Conservation (phyloP, 139 green algal species). For the Micractinium conductrix region DNA sequence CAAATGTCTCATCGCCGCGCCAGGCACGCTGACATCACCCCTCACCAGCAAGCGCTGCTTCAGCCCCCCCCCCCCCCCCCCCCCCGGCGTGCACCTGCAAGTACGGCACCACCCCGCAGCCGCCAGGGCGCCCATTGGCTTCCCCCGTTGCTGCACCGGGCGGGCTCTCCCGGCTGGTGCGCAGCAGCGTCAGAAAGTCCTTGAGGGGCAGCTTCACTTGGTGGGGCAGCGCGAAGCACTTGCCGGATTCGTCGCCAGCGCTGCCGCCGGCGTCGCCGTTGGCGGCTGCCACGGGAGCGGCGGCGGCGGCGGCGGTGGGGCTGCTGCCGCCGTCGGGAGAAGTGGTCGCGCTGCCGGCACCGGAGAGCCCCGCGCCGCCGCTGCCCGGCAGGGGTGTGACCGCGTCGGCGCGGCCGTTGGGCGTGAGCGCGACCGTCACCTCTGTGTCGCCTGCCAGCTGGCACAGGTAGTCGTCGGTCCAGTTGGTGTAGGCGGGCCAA, state of each 20-base stretch:
- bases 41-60: no score
- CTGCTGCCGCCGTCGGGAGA: not conserved
- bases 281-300: not conserved
- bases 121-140: not conserved
- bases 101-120: not conserved
- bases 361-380: not conserved
- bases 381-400: constrained; percentile 17
- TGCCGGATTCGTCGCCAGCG: no score
- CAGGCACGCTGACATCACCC: no score
- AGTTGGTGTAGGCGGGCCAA: constrained; percentile 33
- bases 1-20: no score
- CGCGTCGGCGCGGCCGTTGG: constrained; percentile 46
- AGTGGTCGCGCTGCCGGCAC: not conserved
- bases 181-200: constrained; percentile 25
- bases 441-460: not conserved
- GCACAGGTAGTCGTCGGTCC: constrained; percentile 32
- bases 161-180: not conserved
- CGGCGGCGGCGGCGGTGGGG: not conserved
- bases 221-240: constrained; percentile 44
- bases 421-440: constrained; percentile 47
- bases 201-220: constrained; percentile 25
- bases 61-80: no score
- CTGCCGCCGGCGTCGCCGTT: not conserved
- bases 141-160: not conserved
- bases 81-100: not conserved